Base-by-base conservation (phyloP, 2,329 filamentous ascomycete genomes). In the Podosphaera fusca region DNA sequence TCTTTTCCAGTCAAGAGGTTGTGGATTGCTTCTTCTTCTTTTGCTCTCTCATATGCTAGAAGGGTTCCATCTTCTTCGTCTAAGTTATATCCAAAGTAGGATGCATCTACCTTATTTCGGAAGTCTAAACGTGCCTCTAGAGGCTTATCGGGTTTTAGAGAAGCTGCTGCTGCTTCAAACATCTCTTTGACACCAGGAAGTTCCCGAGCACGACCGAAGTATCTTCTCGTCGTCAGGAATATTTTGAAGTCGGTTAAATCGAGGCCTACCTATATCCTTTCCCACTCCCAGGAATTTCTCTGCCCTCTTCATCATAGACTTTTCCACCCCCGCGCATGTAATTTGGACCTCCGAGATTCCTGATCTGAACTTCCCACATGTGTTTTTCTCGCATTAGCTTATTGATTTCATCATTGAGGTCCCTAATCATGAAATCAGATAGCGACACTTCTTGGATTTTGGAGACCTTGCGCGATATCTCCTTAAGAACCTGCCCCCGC, bases 331-430 rank as follows among this genome's bases (percentile, higher is more conserved):
- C 79, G 55, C 67, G 56, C 66, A 67, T 67, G 62, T 96, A 98
- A 70, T 96, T 96, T 35, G 92, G 92, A 2, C 92, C 92, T n/a
- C 92, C 92, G 31, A 96, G 70, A 66, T 94, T 94, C 58, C 89
- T 79, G 64, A 98, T 95, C 71, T 95, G 88, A 64, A 92, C 80
- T 74, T 98, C 92, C 92, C 92, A 98, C 78, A 94, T 89, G 77
- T 94, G 88, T 72, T 98, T 98, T 74, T 98, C 92, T 61, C 88
- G 82, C 87, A 98, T 95, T 60, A 95, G 78, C 73, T 95, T 94
- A 75, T 98, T 98, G 75, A 98, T 94, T 72, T 98, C 92, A 70
- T 98, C 92, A 73, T 98, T 98, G 68, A 98, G 75, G 71, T 98
- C 92, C 66, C 92, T 83, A 70, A 98, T 87, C 75, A 96, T 92